Evolutionary conservation across 495 filamentous ascomycete genomes (phyloP).

Genomic region (Aspergillus hancockii): DNA sequence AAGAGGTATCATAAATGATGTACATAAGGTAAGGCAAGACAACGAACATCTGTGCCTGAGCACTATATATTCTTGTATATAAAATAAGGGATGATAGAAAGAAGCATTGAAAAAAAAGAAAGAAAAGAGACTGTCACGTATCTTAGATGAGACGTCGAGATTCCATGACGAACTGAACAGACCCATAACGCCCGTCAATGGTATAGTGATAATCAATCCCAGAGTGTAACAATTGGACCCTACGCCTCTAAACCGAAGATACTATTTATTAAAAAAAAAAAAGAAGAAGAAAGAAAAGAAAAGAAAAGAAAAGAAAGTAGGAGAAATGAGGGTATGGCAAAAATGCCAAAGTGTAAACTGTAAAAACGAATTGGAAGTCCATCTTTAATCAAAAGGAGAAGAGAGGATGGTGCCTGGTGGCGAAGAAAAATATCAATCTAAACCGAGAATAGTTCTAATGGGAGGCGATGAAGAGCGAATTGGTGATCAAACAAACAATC

Average conservation of each 20-base stretch:
- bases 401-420: background rate
- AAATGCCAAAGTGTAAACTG: background rate
- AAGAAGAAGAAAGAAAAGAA: background rate
- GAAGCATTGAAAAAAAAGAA: background rate
- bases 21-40: background rate
- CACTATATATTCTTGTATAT: background rate
- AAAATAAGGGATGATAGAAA: background rate
- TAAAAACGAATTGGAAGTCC: background rate
- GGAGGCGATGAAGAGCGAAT: slow-evolving; percentile 69
- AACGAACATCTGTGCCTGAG: too few species aligned
- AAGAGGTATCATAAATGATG: too few species aligned
- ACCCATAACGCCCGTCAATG: slow-evolving; percentile 4
- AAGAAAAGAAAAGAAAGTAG: background rate
- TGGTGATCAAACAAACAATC: slow-evolving; percentile 82
- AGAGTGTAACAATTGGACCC: background rate
- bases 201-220: background rate
- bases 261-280: too few species aligned
- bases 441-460: slow-evolving; percentile 33
- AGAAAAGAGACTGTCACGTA: background rate
- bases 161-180: background rate
- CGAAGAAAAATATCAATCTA: background rate
- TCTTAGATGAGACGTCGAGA: background rate
- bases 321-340: background rate
- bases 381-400: background rate
- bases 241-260: slow-evolving; percentile 1